Evolutionary conservation across 345 rosid genomes (phyloP), one percentile per base, ranked within the genome.

Genomic region (Salix udensis): DNA sequence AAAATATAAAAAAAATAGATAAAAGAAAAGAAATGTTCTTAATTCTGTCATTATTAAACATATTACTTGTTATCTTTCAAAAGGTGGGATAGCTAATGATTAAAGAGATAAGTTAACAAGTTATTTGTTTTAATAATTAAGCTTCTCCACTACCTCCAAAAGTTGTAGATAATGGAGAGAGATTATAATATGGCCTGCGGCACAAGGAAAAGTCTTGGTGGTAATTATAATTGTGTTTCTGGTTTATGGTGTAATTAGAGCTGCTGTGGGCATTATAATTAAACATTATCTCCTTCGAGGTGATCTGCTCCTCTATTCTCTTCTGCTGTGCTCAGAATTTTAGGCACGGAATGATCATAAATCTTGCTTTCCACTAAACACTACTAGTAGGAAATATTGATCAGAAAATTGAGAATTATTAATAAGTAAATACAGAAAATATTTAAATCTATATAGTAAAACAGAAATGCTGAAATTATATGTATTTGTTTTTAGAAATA

Each of bases 51-150:
- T 37, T 9, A 36, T 36, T 37, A 36, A 16, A 13, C 16, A 44
- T 7, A 14, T 28, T 14, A 6, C 7, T 62, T 28, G 14, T 26
- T 40, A 73, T 24, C 16, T 61, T 40, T 18, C 37, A 61, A 76
- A 76, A 73, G 75, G 81, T 55, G 80, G 83, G 37, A 79, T 34
- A 53, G 55, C 40, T 28, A 74, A 79, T 83, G 76, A 79, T 79
- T 73, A 36, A 65, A 73, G 15, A n/a, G 62, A 62, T 72, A 16
- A 68, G 77, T 67, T 28, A 37, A 36, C 16, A 65, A 69, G 71
- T 37, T 26, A 72, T 36, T 2, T 30, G 4, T 4, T 71, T 50
- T 10, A 2, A 34, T 72, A n/a, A 18, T 55, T 14, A 19, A 23
- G 37, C 1, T 71, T 26, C 21, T 48, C 39, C 70, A 36, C 18